These are phyloP conservation scores for Alternaria ventricosa DNA, from an alignment of 2,329 filamentous ascomycete genomes.

Conservation along the genomic window DNA sequence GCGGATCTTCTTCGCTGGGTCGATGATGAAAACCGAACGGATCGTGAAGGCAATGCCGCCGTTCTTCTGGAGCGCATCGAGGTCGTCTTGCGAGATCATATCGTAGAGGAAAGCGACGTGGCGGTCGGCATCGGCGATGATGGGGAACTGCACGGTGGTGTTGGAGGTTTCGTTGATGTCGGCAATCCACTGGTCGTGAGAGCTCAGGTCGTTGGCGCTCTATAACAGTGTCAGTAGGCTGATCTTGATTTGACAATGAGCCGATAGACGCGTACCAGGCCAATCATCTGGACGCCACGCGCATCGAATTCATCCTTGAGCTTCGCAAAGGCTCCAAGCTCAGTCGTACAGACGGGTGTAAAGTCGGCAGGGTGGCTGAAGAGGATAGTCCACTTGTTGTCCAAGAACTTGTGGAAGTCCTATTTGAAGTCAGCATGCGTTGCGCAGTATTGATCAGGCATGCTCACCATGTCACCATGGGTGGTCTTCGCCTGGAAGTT, in stretches of 20 bases:
- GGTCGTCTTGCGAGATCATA: constrained; percentile 60
- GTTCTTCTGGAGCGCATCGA: constrained; percentile 62
- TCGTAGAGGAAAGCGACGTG: constrained; percentile 58
- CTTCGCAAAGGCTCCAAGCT: constrained; percentile 91
- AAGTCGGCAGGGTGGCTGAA: constrained; percentile 89
- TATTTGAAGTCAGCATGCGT: neutral
- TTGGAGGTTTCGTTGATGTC: constrained; percentile 64
- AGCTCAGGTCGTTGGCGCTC: constrained; percentile 81
- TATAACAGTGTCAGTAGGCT: constrained; percentile 25
- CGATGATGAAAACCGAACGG: constrained; percentile 92
- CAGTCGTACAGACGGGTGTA: constrained; percentile 94
- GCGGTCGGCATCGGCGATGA: constrained; percentile 59
- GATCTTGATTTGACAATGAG: neutral
- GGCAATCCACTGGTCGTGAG: constrained; percentile 87
- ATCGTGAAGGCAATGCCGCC: constrained; percentile 84
- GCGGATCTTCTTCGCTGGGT: constrained; percentile 91
- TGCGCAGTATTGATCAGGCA: constrained; percentile 50
- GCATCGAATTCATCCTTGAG: constrained; percentile 86
- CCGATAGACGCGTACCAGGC: constrained; percentile 60
- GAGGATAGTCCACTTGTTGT: constrained; percentile 79
- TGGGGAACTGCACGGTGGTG: constrained; percentile 56
- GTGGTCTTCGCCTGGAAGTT: constrained; percentile 87
- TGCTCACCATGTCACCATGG: constrained; percentile 66
- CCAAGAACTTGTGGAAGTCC: constrained; percentile 78
- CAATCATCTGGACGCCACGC: constrained; percentile 89